phyloP scores from a whole-genome alignment of 2,329 filamentous ascomycete genomes.

The Aspergillus sp. region DNA sequence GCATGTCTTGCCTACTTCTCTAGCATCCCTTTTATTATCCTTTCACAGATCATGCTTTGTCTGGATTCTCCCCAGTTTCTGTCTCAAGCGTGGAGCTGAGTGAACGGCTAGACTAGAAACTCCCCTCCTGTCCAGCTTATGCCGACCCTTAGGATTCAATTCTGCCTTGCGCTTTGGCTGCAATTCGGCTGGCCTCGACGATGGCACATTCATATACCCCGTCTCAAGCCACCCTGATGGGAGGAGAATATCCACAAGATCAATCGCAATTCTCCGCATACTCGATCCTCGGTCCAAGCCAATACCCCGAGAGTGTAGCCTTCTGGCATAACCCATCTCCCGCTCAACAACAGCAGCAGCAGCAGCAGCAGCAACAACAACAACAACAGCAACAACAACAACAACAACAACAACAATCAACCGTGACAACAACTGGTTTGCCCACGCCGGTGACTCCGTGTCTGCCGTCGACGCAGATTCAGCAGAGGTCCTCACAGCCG shows the following conservation, averaged over 20 bases:
- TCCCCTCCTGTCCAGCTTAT: slow-evolving; percentile 10
- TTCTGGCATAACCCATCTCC: slow-evolving; percentile 33
- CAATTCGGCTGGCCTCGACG: slow-evolving; percentile 8
- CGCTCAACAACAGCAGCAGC: slow-evolving; percentile 7
- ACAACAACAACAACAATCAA: not conserved
- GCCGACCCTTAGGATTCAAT: slow-evolving; percentile 5
- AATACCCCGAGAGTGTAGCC: slow-evolving; percentile 36
- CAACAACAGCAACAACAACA: not conserved
- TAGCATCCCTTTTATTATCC: not conserved
- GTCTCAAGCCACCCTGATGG: slow-evolving; percentile 23
- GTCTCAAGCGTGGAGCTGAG: slow-evolving; percentile 5
- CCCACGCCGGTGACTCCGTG: not conserved
- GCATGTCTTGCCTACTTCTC: not conserved
- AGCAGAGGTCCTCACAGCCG: slow-evolving; percentile 24
- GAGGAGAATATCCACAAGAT: slow-evolving; percentile 11
- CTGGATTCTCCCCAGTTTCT: slow-evolving; percentile 5
- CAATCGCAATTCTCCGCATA: slow-evolving; percentile 25
- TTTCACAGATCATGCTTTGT: slow-evolving; percentile 6
- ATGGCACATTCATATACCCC: slow-evolving; percentile 27
- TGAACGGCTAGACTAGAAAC: slow-evolving; percentile 3
- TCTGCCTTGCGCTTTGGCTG: slow-evolving; percentile 11
- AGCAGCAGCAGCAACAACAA: not conserved
- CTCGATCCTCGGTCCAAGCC: slow-evolving; percentile 26
- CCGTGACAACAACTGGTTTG: too few species aligned
- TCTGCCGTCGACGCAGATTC: slow-evolving; percentile 18